phyloP scores from a whole-genome alignment of 169 alveolate genomes.

The Cardiosporidium cionae region DNA sequence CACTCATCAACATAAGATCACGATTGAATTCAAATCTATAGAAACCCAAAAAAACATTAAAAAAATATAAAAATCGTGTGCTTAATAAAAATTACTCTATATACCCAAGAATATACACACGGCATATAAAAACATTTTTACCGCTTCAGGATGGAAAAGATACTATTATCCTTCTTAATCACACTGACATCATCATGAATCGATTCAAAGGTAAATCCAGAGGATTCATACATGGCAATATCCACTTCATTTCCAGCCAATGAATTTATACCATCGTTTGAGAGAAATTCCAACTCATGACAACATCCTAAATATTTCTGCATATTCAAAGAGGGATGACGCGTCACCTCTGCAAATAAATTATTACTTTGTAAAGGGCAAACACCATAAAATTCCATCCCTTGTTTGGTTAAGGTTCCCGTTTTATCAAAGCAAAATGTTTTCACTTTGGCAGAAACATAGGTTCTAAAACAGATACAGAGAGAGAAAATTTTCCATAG shows the following conservation, averaged over 20 bases:
- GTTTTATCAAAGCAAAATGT: slow-evolving; percentile 45
- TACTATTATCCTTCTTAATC: too few relatives aligned
- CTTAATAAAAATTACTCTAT: too few relatives aligned
- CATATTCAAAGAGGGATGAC: not conserved
- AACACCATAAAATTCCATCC: slow-evolving; percentile 17
- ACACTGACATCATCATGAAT: too few relatives aligned
- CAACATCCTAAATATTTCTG: not conserved
- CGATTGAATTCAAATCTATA: slow-evolving; percentile 3
- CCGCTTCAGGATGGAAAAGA: not conserved
- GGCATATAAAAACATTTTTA: too few relatives aligned
- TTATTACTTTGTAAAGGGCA: slow-evolving; percentile 8
- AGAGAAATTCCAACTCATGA: not conserved
- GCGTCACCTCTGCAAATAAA: not conserved
- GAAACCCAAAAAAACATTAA: not conserved
- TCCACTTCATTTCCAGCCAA: not conserved
- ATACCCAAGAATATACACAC: too few relatives aligned
- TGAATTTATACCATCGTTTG: not conserved
- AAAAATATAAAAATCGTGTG: too few relatives aligned
- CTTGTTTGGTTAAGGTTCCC: slow-evolving; percentile 33
- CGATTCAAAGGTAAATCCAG: too few relatives aligned
- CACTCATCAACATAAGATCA: not conserved
- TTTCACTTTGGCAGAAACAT: slow-evolving; percentile 89
- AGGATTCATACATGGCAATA: not conserved
- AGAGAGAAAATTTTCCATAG: slow-evolving; percentile 72
- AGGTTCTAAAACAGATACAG: slow-evolving; percentile 87